Base-by-base conservation (phyloP, 768 basidiomycete species). In the Trametes elegans region DNA sequence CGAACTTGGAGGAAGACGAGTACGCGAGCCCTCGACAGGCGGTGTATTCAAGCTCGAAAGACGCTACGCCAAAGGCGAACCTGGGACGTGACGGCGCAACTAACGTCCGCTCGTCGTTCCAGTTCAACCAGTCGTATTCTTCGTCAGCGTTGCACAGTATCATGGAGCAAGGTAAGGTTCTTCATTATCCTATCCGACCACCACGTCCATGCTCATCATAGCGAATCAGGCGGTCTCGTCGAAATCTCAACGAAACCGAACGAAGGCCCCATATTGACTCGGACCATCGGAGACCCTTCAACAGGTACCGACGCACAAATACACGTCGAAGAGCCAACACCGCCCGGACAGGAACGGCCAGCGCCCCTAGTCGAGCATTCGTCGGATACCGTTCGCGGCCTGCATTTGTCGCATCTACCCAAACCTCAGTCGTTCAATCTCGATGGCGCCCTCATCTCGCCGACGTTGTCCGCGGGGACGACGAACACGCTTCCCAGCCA, bases 151-250 rank as follows among this genome's bases (percentile, higher is more conserved):
- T 88, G 72, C 82, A 85, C 50, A 77, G 79, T 45, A 74, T 87
- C 10, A 87, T 87, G 85, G 84, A 88, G 55, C 78, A 83, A 64
- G 81, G 79, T 78, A 57, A 21, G 65, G n/a, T n/a, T n/a, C n/a
- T n/a, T n/a, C n/a, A n/a, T n/a, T n/a, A n/a, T n/a, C n/a, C n/a
- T n/a, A n/a, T n/a, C n/a, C n/a, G n/a, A n/a, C n/a, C n/a, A n/a
- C n/a, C n/a, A n/a, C n/a, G n/a, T n/a, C n/a, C n/a, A n/a, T n/a
- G n/a, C n/a, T 16, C 18, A 28, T 13, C n/a, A 16, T 39, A 8
- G n/a, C n/a, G n/a, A n/a, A 32, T 3, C 39, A 85, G 83, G 80
- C 23, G 82, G 83, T 2, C 72, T 80, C 32, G 80, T 85, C 14
- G 84, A 86, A 65, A 66, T 84, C 45, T 74, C 76, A 44, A 63